These are phyloP conservation scores for Kwoniella pini DNA, from an alignment of 768 basidiomycete genomes.

Conservation along the genomic window DNA sequence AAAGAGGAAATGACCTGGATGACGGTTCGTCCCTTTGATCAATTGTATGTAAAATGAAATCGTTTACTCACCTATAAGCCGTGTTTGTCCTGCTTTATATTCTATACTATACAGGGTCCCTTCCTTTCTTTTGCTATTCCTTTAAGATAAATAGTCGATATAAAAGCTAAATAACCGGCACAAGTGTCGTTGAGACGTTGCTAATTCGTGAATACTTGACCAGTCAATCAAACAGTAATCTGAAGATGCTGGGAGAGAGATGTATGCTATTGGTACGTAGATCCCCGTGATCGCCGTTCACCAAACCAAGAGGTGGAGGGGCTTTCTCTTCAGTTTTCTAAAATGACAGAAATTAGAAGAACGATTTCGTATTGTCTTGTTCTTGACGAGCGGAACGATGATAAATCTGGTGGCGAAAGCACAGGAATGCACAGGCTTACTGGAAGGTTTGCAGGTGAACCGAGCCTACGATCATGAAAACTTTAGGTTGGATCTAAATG, in stretches of 20 bases:
- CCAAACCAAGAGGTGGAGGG: not conserved
- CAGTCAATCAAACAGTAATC: not conserved
- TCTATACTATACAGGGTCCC: too few relatives aligned
- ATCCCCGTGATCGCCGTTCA: not conserved
- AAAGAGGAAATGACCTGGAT: too few relatives aligned
- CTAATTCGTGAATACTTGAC: not conserved
- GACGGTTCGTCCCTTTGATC: too few relatives aligned
- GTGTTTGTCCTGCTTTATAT: too few relatives aligned
- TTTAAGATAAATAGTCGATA: too few relatives aligned
- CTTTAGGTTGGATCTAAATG: slow-evolving; percentile 9
- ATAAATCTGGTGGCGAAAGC: not conserved
- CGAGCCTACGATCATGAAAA: not conserved
- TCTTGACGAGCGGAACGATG: not conserved
- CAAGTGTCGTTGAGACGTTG: too few relatives aligned
- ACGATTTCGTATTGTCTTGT: too few relatives aligned
- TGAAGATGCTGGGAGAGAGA: not conserved
- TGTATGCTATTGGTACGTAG: not conserved
- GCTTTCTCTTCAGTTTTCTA: not conserved
- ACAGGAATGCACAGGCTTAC: not conserved
- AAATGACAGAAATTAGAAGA: too few relatives aligned
- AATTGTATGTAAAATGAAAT: too few relatives aligned
- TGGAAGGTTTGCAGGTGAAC: not conserved
- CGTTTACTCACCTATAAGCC: too few relatives aligned
- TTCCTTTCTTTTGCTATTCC: too few relatives aligned
- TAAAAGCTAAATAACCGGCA: too few relatives aligned